Base-by-base conservation (phyloP, 2,329 filamentous ascomycete species). In the Salinomyces thailandicus region DNA sequence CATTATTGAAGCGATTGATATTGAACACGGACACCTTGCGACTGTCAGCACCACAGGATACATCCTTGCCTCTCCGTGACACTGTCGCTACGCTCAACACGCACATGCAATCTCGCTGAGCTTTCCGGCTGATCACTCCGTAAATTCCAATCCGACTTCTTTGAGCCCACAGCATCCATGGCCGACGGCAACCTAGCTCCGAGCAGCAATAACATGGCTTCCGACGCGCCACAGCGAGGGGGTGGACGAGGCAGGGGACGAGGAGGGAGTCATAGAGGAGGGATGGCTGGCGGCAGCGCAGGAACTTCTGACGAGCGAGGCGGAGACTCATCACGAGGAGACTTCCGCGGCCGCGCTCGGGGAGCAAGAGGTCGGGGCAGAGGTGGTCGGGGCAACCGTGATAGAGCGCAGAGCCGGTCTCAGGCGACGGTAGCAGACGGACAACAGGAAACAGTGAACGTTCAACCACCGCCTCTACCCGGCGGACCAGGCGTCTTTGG, bases 401-500 rank as follows among this genome's bases (percentile, higher is more conserved):
- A 35, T 20, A 26, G 33, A 32, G 37, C 37, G 16, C 28, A 37
- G 19, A 42, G 39, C 26, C 35, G 35, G 11, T 17, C 37, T 20
- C 38, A 37, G 33, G 18, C 33, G 33, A 37, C n/a, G 22, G 39
- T 12, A 20, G 8, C 15, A 12, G 14, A 20, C 8, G 35, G 33
- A 16, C 30, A 37, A n/a, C 29, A 31, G 13, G 36, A 49, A 27
- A 46, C 46, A 44, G 42, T 50, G 13, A 45, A 45, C 34, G 31
- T 42, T 38, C 50, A 59, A 50, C 61, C 62, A 46, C 62, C 61
- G 31, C 60, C 58, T 12, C 52, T 54, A 38, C 52, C 47, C 37
- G 51, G 54, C 42, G 53, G 55, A 42, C 50, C 43, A 35, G 51
- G 54, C 58, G 62, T 54, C 60, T 62, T 61, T 60, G 59, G 64